Conservation (phyloP, 2,329 filamentous ascomycete genomes). For the Fusarium penzigii region DNA sequence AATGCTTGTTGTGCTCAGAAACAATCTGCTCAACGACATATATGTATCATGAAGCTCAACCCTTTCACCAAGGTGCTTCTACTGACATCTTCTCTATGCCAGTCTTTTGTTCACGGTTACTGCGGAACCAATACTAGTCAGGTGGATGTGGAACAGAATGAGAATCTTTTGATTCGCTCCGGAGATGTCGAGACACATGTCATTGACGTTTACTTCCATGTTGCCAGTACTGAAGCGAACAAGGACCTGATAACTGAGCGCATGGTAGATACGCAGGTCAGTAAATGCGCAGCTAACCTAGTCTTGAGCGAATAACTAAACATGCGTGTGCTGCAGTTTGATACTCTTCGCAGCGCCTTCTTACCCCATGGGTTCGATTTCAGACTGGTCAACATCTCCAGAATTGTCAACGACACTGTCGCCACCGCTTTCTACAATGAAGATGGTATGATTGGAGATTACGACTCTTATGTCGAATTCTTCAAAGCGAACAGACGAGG, state of each 20-base stretch:
- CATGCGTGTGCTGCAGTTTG: background rate
- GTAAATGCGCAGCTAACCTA: background rate
- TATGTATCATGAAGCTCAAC: too few relatives aligned
- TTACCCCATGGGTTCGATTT: constrained; percentile 1
- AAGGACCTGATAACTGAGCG: background rate
- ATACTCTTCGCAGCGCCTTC: background rate
- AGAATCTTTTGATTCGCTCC: too few relatives aligned
- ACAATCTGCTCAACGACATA: too few relatives aligned
- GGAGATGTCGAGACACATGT: background rate
- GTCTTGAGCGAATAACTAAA: background rate
- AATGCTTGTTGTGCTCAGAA: too few relatives aligned
- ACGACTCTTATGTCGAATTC: constrained; percentile 6
- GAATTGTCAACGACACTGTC: constrained; percentile 1
- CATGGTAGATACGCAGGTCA: background rate
- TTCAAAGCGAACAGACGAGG: constrained; percentile 7
- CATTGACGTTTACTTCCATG: constrained; percentile 2
- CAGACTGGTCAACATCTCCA: background rate
- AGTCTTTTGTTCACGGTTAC: too few relatives aligned
- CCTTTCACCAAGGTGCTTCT: too few relatives aligned
- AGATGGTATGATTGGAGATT: constrained; percentile 2
- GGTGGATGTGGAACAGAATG: too few relatives aligned
- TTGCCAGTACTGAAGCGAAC: background rate
- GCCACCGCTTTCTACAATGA: constrained; percentile 2
- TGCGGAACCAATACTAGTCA: too few relatives aligned
- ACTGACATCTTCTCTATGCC: too few relatives aligned